These are phyloP conservation scores for Dictyostelium discoideum DNA, from an alignment of 78 protist species.

Conservation along the genomic window dicty_2.7 NC_007091.3:4648001-4648500, in stretches of 20 bases:
- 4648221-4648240: constrained; percentile 70
- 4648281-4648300: constrained; percentile 63
- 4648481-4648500: constrained; percentile 25
- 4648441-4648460: constrained; percentile 77
- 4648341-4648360: neutral
- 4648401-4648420: constrained; percentile 72
- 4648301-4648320: constrained; percentile 45
- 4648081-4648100: constrained; percentile 6
- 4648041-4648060: constrained; percentile 67
- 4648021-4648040: constrained; percentile 65
- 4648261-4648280: constrained; percentile 45
- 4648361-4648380: neutral
- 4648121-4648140: neutral
- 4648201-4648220: constrained; percentile 28
- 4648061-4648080: neutral
- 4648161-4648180: constrained; percentile 76
- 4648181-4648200: constrained; percentile 23
- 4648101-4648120: constrained; percentile 20
- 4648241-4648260: constrained; percentile 73
- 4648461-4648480: constrained; percentile 56
- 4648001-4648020: constrained; percentile 33
- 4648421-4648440: constrained; percentile 69
- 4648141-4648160: constrained; percentile 22
- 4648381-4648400: constrained; percentile 59
- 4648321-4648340: neutral